phyloP scores from a whole-genome alignment of 1,139 yeast species.

The Candida pseudocylindracea region DNA sequence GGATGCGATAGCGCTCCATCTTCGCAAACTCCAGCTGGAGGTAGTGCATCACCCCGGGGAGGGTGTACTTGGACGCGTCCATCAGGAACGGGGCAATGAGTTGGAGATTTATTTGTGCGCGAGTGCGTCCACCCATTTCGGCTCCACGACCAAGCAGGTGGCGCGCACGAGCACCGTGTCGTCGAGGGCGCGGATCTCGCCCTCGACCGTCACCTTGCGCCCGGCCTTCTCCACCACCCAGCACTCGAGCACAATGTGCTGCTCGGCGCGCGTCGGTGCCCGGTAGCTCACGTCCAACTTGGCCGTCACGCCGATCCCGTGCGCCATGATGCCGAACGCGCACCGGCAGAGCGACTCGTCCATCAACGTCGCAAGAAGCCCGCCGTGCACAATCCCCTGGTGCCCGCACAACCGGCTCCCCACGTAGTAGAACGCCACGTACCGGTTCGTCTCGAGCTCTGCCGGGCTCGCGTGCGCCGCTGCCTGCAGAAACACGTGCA shows the following conservation, averaged over 20 bases:
- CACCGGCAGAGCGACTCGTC: constrained; percentile 31
- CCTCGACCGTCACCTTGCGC: constrained; percentile 21
- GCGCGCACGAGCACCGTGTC: neutral
- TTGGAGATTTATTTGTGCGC: too few relatives aligned
- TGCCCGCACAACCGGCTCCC: constrained; percentile 27
- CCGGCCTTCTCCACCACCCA: constrained; percentile 12
- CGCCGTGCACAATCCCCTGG: constrained; percentile 30
- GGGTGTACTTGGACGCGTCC: constrained; percentile 12
- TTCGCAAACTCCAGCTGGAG: constrained; percentile 37
- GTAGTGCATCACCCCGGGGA: constrained; percentile 45
- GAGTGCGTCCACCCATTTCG: too few relatives aligned
- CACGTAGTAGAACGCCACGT: constrained; percentile 15
- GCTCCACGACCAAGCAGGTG: too few relatives aligned
- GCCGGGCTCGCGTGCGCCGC: too few relatives aligned
- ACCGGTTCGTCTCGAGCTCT: too few relatives aligned
- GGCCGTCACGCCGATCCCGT: constrained; percentile 22
- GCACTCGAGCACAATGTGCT: constrained; percentile 15
- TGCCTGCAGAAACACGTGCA: too few relatives aligned
- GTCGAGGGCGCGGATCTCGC: constrained; percentile 7
- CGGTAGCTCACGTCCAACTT: constrained; percentile 19
- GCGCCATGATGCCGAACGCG: constrained; percentile 22
- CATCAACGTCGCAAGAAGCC: constrained; percentile 26
- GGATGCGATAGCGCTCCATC: constrained; percentile 31
- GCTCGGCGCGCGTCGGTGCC: constrained; percentile 14
- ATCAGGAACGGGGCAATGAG: too few relatives aligned